Conservation (phyloP, 371 early-diverging fungal species). For the Umbelopsis sp. region DNA sequence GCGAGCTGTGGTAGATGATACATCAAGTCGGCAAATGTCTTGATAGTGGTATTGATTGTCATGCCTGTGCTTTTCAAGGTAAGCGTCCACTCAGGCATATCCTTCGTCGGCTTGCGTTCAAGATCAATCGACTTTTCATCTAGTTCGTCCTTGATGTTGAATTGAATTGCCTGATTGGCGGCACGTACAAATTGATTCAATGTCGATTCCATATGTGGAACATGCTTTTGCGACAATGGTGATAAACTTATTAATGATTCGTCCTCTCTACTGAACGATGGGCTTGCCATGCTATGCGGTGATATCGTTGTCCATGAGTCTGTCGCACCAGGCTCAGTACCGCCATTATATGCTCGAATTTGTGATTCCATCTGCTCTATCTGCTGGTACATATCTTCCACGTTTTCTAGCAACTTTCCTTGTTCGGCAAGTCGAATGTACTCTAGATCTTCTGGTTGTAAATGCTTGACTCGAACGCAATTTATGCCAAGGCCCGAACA, state of each 20-base stretch:
- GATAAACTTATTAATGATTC: background rate
- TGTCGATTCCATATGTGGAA: background rate
- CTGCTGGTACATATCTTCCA: background rate
- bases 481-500: background rate
- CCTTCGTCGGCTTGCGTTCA: background rate
- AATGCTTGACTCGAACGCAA: conserved; percentile 4
- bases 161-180: background rate
- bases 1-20: background rate
- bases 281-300: background rate
- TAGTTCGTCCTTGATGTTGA: background rate
- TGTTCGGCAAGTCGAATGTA: background rate
- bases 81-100: background rate
- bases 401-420: background rate
- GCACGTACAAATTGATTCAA: background rate
- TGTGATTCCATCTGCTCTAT: background rate
- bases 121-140: background rate
- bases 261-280: background rate
- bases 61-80: background rate
- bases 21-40: conserved; percentile 5
- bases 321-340: background rate
- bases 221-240: background rate
- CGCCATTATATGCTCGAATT: background rate
- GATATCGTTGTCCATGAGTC: background rate
- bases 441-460: conserved; percentile 4
- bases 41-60: conserved; percentile 7